Conservation (phyloP, 768 basidiomycete species). For the Podaxis sp. region DNA sequence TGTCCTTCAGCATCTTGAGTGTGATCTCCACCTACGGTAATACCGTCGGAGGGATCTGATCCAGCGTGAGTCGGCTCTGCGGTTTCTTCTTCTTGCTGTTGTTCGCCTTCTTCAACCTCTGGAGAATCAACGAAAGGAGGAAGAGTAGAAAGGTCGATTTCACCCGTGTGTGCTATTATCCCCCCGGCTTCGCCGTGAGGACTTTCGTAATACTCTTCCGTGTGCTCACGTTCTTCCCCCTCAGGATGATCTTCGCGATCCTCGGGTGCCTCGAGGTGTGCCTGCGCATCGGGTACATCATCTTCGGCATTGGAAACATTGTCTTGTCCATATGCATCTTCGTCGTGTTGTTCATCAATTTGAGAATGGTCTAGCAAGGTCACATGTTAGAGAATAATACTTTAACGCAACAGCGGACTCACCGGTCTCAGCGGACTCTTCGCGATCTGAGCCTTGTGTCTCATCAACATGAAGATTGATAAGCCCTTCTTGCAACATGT, state of each 20-base stretch:
- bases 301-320: neutral
- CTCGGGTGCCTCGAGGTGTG: conserved; percentile 18
- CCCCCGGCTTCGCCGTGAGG: conserved; percentile 1
- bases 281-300: neutral
- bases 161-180: conserved; percentile 1
- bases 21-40: neutral
- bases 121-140: conserved; percentile 14
- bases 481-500: conserved; percentile 58
- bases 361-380: conserved; percentile 5
- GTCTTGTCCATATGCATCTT: conserved; percentile 7
- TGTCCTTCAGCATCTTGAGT: neutral
- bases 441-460: neutral
- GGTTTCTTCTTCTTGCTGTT: conserved; percentile 6
- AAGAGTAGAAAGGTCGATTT: conserved; percentile 15
- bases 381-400: too few species aligned
- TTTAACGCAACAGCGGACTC: too few species aligned
- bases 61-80: neutral
- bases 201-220: conserved; percentile 3
- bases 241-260: conserved; percentile 23
- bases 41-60: neutral
- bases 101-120: conserved; percentile 11
- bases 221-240: conserved; percentile 12
- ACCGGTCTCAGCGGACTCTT: conserved; percentile 12
- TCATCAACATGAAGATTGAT: conserved; percentile 21
- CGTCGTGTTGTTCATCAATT: conserved; percentile 17